phyloP scores from a whole-genome alignment of 305 asterid species.

The Striga hermonthica region DNA sequence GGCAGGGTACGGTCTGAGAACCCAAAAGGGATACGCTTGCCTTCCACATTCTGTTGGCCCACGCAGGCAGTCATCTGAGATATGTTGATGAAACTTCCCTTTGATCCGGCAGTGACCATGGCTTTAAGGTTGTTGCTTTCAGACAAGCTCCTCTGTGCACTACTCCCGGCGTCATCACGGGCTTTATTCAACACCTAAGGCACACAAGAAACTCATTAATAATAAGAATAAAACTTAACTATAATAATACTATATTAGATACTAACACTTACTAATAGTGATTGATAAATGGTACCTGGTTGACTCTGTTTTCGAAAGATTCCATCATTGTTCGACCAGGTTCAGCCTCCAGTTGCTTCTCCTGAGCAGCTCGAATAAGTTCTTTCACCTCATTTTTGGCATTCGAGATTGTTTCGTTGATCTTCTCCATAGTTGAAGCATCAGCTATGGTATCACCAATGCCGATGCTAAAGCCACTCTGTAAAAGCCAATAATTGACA shows the following conservation, averaged over 20 bases:
- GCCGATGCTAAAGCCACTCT: conserved; percentile 93
- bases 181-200: conserved; percentile 93
- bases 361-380: conserved; percentile 70
- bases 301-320: conserved; percentile 93
- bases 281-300: conserved; percentile 56
- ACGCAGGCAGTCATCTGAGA: conserved; percentile 99
- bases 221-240: too few relatives aligned
- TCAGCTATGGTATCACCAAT: conserved; percentile 99
- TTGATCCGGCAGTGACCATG: conserved; percentile 99
- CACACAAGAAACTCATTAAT: not conserved
- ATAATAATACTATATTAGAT: too few relatives aligned
- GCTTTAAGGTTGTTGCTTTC: conserved; percentile 98
- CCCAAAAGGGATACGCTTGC: conserved; percentile 96
- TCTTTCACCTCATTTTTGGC: conserved; percentile 91
- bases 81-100: conserved; percentile 97
- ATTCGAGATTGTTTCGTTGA: conserved; percentile 71
- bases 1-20: conserved; percentile 86
- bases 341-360: conserved; percentile 86
- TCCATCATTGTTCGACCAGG: conserved; percentile 98
- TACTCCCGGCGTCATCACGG: conserved; percentile 99
- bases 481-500: conserved; percentile 97
- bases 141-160: conserved; percentile 93
- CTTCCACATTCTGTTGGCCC: conserved; percentile 99
- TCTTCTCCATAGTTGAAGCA: conserved; percentile 80
- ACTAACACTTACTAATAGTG: too few relatives aligned